Evolutionary conservation across 1,284 basidiomycete species (phyloP), one percentile per base, ranked within the genome.

Genomic region (Agroathelia rolfsii): DNA sequence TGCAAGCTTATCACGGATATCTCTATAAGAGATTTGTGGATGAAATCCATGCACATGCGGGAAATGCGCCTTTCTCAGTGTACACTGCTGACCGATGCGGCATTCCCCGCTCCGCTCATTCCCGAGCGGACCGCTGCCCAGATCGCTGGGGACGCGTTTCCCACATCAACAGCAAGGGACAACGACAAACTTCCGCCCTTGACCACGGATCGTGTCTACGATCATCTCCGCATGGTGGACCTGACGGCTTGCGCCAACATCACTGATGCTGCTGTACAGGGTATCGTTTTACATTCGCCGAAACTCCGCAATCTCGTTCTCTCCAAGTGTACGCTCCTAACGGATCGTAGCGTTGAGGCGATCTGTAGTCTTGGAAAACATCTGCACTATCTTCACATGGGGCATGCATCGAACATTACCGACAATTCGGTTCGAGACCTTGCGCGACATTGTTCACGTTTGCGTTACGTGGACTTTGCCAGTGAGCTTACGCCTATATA

Each of bases 381-480:
- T 50, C 55, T 99, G 21, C 95, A 98, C 57, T 92, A 95, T 53
- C 69, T 99, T 24, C 95, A 99, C 55, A 68, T 98, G 9, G 95
- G 93, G 1, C 95, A 98, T 60, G 83, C 89, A 4, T 59, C 56
- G 42, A 80, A 77, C 46, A 89, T 98, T 43, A 95, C 93, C 3
- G 95, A 99, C 53, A 72, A 73, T 16, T 89, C 86, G 5, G 82
- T 99, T 23, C 80, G 78, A 33, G 72, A 73, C 6, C 64, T 99
- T 11, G 92, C 90, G 3, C 69, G 87, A 24, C 72, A 75, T 14
- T 99, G 95, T 56, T 93, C 88, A 0, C 69, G 95, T n/a, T 56
- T 99, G 37, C 70, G 95, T 44, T 99, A 98, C 53, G 80, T 99
- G 39, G 95, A 99, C 55, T 77, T 99, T 42, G 95, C 95, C 4